A percentile compares a stretch with the other conserved stretches of the same genome.
phyloP scores from a whole-genome alignment of 1,139 yeast genomes.

The Taphrina deformans region DNA sequence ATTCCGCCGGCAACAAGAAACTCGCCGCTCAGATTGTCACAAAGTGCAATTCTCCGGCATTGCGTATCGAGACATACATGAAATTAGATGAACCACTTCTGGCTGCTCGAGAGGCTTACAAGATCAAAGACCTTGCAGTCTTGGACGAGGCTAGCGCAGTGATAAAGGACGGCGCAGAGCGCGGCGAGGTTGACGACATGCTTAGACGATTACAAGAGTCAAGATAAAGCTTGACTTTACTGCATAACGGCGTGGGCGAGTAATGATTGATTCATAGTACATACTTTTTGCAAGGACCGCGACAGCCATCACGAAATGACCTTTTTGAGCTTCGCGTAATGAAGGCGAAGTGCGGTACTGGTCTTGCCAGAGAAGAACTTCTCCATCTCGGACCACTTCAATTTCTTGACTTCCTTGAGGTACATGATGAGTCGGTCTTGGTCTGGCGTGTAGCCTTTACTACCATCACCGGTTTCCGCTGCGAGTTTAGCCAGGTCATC shows the following conservation, averaged over 20 bases:
- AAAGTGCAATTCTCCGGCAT: slow-evolving; percentile 45
- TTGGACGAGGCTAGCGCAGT: slow-evolving; percentile 43
- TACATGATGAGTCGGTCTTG: slow-evolving; percentile 3
- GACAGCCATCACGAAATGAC: background rate
- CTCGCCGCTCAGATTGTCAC: slow-evolving; percentile 50
- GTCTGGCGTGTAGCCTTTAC: slow-evolving; percentile 9
- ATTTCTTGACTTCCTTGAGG: background rate
- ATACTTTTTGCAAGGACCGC: background rate
- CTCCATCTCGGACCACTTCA: slow-evolving; percentile 4
- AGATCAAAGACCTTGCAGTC: slow-evolving; percentile 54
- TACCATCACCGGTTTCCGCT: background rate
- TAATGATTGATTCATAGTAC: background rate
- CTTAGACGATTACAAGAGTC: background rate
- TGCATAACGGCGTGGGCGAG: background rate
- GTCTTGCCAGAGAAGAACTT: background rate
- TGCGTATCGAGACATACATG: slow-evolving; percentile 55
- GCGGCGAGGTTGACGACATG: background rate
- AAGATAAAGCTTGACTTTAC: background rate
- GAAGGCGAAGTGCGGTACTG: background rate
- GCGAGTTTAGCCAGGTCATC: background rate
- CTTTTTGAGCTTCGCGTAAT: background rate
- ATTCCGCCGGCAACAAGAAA: slow-evolving; percentile 53
- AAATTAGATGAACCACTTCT: slow-evolving; percentile 55
- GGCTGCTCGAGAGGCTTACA: slow-evolving; percentile 64
- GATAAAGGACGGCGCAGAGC: background rate